Percentiles rank a stretch among this genome's conserved stretches.
Conservation (phyloP, 371 early-diverging fungal species). For the Zopfochytrium polystomum region DNA sequence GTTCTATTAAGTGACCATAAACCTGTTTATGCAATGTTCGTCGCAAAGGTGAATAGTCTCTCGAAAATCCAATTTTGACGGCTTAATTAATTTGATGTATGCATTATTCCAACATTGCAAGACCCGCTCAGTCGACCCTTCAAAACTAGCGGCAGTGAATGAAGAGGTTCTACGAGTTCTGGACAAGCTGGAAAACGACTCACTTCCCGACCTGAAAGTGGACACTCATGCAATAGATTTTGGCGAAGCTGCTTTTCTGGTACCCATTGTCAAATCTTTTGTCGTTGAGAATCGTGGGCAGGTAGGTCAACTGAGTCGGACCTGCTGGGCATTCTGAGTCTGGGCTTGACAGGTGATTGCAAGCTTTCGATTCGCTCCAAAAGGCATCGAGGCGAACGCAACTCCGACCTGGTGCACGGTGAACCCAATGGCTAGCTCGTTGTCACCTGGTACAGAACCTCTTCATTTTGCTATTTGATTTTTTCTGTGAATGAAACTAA, state of each 20-base stretch:
- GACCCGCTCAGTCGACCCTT: constrained; percentile 52
- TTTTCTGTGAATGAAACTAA: too few species aligned
- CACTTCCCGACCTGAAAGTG: constrained; percentile 69
- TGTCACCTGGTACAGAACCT: too few species aligned
- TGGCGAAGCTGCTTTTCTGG: constrained; percentile 72
- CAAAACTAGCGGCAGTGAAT: constrained; percentile 53
- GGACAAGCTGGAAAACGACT: constrained; percentile 75
- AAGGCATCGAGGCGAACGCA: constrained; percentile 44
- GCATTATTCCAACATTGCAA: constrained; percentile 23
- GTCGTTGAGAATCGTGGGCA: constrained; percentile 74
- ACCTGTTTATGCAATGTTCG: constrained; percentile 77
- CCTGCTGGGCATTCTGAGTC: too few species aligned
- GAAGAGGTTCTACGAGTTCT: constrained; percentile 66
- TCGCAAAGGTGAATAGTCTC: constrained; percentile 46
- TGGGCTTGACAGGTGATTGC: constrained; percentile 51
- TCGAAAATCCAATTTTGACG: too few species aligned
- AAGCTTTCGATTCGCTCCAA: constrained; percentile 68
- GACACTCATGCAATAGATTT: constrained; percentile 64
- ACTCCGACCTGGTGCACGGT: constrained; percentile 68
- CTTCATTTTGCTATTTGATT: too few species aligned
- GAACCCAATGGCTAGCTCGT: too few species aligned
- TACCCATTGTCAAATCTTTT: constrained; percentile 54
- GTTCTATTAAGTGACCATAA: constrained; percentile 86
- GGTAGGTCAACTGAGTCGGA: constrained; percentile 29
- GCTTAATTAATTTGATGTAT: too few species aligned